phyloP scores from a whole-genome alignment of 164 flowering plant genomes.

The Pachysandra terminalis region DNA sequence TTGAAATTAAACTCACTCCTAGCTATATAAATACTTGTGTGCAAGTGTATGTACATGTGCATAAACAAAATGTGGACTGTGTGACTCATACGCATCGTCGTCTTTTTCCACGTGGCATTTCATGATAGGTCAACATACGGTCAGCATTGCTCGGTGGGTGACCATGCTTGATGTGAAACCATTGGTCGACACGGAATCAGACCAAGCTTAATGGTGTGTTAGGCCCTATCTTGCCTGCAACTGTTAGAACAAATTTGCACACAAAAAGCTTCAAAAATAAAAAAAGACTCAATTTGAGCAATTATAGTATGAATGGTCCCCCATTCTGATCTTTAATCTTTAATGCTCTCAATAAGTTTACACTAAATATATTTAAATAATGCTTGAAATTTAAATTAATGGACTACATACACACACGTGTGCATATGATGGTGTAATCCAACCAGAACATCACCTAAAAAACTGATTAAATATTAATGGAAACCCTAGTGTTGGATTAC shows the following conservation, averaged over 20 bases:
- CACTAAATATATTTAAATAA: not conserved
- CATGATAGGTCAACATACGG: conserved; percentile 8
- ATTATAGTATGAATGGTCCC: conserved; percentile 13
- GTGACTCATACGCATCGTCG: not conserved
- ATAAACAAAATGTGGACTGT: not conserved
- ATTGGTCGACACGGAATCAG: not conserved
- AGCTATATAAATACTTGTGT: conserved; percentile 18
- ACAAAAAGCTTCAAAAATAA: not conserved
- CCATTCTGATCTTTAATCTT: not conserved
- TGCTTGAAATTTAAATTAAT: conserved; percentile 8
- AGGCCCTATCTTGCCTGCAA: not conserved
- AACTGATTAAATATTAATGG: not conserved
- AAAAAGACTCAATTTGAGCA: not conserved
- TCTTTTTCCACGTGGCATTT: not conserved
- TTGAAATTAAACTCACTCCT: not conserved
- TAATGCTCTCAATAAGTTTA: conserved; percentile 13
- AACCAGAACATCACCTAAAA: conserved; percentile 3
- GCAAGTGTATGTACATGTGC: not conserved
- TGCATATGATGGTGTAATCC: conserved; percentile 9
- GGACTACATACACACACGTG: conserved; percentile 18
- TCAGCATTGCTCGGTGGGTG: conserved; percentile 8
- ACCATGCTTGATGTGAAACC: not conserved
- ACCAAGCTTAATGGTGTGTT: not conserved
- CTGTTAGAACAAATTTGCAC: too few relatives aligned
- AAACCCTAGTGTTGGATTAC: conserved; percentile 11